A percentile compares a stretch with the other conserved stretches of the same genome.
phyloP scores from a whole-genome alignment of 2,329 filamentous ascomycete species.

The Dactylellina cionopaga region DNA sequence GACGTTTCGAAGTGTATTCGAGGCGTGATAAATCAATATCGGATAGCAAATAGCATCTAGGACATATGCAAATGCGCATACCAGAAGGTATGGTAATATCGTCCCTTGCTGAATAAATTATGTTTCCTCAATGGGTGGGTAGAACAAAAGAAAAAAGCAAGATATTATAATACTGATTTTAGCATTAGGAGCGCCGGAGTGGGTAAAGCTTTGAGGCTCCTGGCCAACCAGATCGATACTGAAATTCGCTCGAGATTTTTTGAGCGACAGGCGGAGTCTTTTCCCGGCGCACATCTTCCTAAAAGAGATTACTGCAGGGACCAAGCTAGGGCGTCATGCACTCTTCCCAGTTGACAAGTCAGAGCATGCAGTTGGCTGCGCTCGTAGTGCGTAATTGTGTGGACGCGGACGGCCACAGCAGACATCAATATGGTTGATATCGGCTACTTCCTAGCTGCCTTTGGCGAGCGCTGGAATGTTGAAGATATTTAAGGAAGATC shows the following conservation, averaged over 20 bases:
- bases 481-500: constrained; percentile 19
- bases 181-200: constrained; percentile 5
- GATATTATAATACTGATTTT: background rate
- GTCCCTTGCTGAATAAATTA: constrained; percentile 23
- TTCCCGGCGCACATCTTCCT: constrained; percentile 20
- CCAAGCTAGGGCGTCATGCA: constrained; percentile 1
- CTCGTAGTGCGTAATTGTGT: constrained; percentile 27
- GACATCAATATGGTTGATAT: background rate
- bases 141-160: constrained; percentile 1
- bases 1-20: background rate
- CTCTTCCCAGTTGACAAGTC: background rate
- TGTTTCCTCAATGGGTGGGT: background rate
- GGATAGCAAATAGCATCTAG: constrained; percentile 4
- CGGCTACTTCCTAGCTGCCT: constrained; percentile 13
- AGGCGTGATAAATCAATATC: constrained; percentile 8
- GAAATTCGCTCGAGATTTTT: background rate
- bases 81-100: constrained; percentile 11
- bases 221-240: background rate
- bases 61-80: constrained; percentile 30
- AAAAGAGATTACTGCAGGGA: constrained; percentile 7
- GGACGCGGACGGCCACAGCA: background rate
- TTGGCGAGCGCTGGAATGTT: constrained; percentile 23
- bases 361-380: background rate
- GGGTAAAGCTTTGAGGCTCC: constrained; percentile 2
- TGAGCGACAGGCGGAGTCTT: constrained; percentile 6